Evolutionary conservation across 805 yeast species (phyloP).

Genomic region (Cyberlindnera nakhonratchasimensis): DNA sequence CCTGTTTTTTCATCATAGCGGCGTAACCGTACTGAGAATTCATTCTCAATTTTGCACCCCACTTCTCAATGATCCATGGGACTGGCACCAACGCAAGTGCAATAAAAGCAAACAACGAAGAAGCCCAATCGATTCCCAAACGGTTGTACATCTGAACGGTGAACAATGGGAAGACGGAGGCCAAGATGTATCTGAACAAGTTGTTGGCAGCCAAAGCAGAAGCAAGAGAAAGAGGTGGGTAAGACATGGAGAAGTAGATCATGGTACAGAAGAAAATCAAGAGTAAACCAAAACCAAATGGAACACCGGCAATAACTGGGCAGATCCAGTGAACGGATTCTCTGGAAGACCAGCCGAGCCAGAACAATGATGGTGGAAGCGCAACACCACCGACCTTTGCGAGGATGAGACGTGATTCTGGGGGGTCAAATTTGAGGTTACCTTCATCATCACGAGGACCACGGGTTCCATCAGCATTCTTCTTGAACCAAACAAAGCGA

Average conservation of each 20-base stretch:
- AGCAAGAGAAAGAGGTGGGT: constrained; percentile 75
- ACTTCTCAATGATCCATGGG: constrained; percentile 63
- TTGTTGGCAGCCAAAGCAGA: constrained; percentile 91
- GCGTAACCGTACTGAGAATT: constrained; percentile 58
- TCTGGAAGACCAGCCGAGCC: constrained; percentile 80
- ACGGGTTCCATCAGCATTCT: constrained; percentile 60
- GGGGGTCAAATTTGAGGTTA: constrained; percentile 49
- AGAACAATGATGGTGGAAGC: constrained; percentile 66
- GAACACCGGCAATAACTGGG: constrained; percentile 71
- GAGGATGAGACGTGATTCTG: constrained; percentile 57
- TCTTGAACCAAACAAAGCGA: constrained; percentile 46
- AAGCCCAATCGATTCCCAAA: constrained; percentile 77
- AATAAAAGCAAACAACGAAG: constrained; percentile 60
- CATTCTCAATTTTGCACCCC: constrained; percentile 56
- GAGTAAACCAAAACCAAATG: constrained; percentile 73
- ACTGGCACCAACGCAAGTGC: constrained; percentile 69
- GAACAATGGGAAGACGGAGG: constrained; percentile 81
- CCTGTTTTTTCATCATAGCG: constrained; percentile 42
- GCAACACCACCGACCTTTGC: constrained; percentile 66
- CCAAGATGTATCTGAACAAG: constrained; percentile 66
- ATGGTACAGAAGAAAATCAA: constrained; percentile 68
- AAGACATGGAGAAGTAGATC: constrained; percentile 65
- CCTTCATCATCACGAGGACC: constrained; percentile 48
- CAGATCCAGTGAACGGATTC: constrained; percentile 67
- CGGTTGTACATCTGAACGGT: constrained; percentile 78